Base-by-base conservation (phyloP, 148 eudicot species). In the Amaranthus cruentus region DNA sequence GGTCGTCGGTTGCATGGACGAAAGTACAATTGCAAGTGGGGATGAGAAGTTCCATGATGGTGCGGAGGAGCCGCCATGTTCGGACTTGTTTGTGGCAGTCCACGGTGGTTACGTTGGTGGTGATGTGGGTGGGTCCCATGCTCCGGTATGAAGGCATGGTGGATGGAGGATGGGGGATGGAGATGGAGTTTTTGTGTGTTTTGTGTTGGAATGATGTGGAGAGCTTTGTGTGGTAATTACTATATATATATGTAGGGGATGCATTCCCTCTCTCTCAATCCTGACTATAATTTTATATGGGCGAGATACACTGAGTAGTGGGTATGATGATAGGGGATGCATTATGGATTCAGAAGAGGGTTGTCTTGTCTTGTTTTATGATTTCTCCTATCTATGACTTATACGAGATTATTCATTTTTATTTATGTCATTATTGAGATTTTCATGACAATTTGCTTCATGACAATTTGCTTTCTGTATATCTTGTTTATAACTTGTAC, bases 61-160 rank as follows among this genome's bases (percentile, higher is more conserved):
- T 70, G 9, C 93, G 90, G 73, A 89, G 87, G 72, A 89, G 90
- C 78, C 90, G 84, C 93, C 93, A 87, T 7, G 90, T 82, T 5
- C 93, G 88, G 70, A 89, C 93, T 73, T 89, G 93, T 56, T 88
- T 89, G 64, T 89, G 85, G 82, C 93, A 89, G 75, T 89, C 93
- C 0, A 89, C 90, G 65, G 90, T 76, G 76, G 87, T 59, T 59
- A 85, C 83, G 14, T 76, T 73, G 65, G 84, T 21, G 57, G 81
- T 44, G 53, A 83, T 15, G 38, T 44, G 79, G 76, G 82, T 72
- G 78, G 87, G 52, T 55, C 79, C 57, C 55, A 76, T 79, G 15
- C 44, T 69, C 38, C 48, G 52, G 70, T 52, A 61, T 10, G 81
- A 43, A 28, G 76, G 56, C 66, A 51, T 59, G 58, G 59, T 62